Percentiles rank a stretch among this genome's conserved stretches.
These are phyloP conservation scores for Dictyostelium purpureum DNA, from an alignment of 78 protist species.

Conservation along the genomic window DNA sequence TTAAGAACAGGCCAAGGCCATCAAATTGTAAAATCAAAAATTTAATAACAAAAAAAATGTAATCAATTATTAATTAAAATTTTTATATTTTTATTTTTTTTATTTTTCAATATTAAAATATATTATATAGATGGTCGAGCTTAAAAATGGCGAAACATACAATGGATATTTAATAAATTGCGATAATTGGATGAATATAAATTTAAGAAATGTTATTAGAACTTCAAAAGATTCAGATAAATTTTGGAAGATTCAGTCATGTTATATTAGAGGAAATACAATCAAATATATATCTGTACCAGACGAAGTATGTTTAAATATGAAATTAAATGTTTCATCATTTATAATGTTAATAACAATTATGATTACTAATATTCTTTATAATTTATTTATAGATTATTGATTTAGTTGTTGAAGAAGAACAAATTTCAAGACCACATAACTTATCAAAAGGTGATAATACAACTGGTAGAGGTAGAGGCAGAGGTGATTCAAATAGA, in stretches of 20 bases:
- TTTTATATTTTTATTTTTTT: neutral
- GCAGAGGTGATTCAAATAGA: neutral
- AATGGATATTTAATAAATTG: conserved; percentile 92
- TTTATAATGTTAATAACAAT: neutral
- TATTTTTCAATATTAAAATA: neutral
- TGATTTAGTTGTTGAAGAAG: conserved; percentile 76
- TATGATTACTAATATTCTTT: conserved; percentile 5
- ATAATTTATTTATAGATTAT: conserved; percentile 19
- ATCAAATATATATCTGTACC: conserved; percentile 92
- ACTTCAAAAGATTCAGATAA: conserved; percentile 94
- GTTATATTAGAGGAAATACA: conserved; percentile 94
- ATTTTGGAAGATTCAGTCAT: conserved; percentile 91
- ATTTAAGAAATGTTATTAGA: conserved; percentile 86
- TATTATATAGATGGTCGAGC: conserved; percentile 90
- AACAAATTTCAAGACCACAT: conserved; percentile 29
- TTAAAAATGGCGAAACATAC: conserved; percentile 97
- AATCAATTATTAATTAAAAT: neutral
- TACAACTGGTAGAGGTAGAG: conserved; percentile 11
- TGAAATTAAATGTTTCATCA: neutral
- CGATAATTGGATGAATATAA: conserved; percentile 95
- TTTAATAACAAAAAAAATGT: too few relatives aligned
- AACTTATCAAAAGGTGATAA: conserved; percentile 5
- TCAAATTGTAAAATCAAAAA: conserved; percentile 91
- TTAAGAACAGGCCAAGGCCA: conserved; percentile 87
- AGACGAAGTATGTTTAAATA: conserved; percentile 84